Evolutionary conservation across 768 basidiomycete species (phyloP).

Genomic region (Pleurotus eryngii): DNA sequence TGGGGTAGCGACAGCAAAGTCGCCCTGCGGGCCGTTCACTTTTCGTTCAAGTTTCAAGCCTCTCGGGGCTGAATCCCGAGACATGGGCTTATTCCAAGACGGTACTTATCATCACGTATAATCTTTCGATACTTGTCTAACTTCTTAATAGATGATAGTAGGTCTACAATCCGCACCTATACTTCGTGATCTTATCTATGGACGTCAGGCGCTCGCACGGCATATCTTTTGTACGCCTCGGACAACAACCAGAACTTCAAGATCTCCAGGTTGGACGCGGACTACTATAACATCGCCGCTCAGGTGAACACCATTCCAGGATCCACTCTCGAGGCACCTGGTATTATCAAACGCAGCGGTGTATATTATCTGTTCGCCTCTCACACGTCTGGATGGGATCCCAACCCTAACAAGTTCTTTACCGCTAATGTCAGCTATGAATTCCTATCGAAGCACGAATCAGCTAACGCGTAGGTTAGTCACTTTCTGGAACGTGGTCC

Average conservation of each 20-base stretch:
- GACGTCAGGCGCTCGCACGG: conserved; percentile 36
- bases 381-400: conserved; percentile 56
- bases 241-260: conserved; percentile 72
- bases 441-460: not conserved
- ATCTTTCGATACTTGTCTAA: not conserved
- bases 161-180: not conserved
- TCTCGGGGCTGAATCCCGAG: conserved; percentile 55
- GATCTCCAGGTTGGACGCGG: conserved; percentile 51
- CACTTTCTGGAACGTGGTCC: conserved; percentile 53
- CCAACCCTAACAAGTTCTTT: conserved; percentile 62
- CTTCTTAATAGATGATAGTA: conserved; percentile 35
- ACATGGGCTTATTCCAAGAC: conserved; percentile 57
- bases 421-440: conserved; percentile 39
- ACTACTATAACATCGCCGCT: conserved; percentile 54
- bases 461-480: conserved; percentile 26
- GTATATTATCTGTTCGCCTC: conserved; percentile 62
- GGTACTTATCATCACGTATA: conserved; percentile 26
- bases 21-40: conserved; percentile 59
- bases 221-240: conserved; percentile 62
- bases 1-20: conserved; percentile 55
- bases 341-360: conserved; percentile 56
- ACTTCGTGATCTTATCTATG: not conserved
- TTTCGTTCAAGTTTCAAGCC: conserved; percentile 55
- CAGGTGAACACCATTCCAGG: conserved; percentile 34
- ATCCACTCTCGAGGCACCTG: conserved; percentile 58